Percentiles rank a stretch among this genome's conserved stretches.
These are phyloP conservation scores for Exophiala dermatitidis DNA, from an alignment of 2,329 filamentous ascomycete genomes.

Conservation along the genomic window DNA sequence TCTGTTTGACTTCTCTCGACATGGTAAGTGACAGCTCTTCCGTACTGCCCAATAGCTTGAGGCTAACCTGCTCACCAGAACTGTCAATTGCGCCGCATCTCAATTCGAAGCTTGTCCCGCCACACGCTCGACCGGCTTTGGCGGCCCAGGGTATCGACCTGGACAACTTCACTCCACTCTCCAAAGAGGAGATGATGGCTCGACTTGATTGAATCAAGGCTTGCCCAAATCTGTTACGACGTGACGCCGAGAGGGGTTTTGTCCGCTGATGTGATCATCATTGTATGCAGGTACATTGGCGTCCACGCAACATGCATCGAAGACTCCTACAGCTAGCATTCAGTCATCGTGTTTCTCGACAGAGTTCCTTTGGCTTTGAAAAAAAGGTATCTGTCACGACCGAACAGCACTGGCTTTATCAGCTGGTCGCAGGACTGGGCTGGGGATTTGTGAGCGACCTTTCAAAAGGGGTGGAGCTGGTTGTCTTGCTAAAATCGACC, in stretches of 20 bases:
- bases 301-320: slow-evolving; percentile 12
- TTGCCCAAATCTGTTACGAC: slow-evolving; percentile 31
- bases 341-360: slow-evolving; percentile 29
- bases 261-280: slow-evolving; percentile 26
- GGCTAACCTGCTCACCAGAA: slow-evolving; percentile 50
- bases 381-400: slow-evolving; percentile 17
- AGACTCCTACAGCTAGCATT: slow-evolving; percentile 26
- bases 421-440: slow-evolving; percentile 13
- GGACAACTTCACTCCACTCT: slow-evolving; percentile 83
- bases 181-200: slow-evolving; percentile 95
- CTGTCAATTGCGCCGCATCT: slow-evolving; percentile 87
- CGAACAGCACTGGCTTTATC: slow-evolving; percentile 17
- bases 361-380: slow-evolving; percentile 15
- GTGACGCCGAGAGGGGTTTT: slow-evolving; percentile 35
- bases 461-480: slow-evolving; percentile 17
- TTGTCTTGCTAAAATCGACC: slow-evolving; percentile 17
- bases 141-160: slow-evolving; percentile 77
- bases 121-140: slow-evolving; percentile 69
- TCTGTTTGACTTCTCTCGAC: slow-evolving; percentile 87
- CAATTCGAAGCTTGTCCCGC: slow-evolving; percentile 80
- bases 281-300: slow-evolving; percentile 18
- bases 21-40: slow-evolving; percentile 57
- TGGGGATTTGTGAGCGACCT: slow-evolving; percentile 10
- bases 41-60: slow-evolving; percentile 4
- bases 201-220: slow-evolving; percentile 72